These are phyloP conservation scores for Exophiala mesophila DNA, from an alignment of 2,329 filamentous ascomycete genomes.

Conservation along the genomic window DNA sequence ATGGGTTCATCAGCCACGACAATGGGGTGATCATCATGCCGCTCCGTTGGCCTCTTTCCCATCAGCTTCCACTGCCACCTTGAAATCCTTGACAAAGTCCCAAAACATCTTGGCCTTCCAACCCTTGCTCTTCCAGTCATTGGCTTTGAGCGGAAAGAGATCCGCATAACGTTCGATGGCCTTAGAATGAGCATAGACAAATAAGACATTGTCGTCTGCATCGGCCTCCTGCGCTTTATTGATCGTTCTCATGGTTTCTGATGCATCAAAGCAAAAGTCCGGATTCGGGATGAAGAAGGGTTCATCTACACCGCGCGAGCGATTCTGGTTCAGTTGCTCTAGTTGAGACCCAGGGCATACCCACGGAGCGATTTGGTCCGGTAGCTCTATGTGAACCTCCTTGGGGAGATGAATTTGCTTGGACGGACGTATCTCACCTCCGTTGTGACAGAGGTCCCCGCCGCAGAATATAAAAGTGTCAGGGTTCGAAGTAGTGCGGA, in stretches of 20 bases:
- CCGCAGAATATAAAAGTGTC: slow-evolving; percentile 46
- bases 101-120: slow-evolving; percentile 20
- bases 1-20: too few species aligned
- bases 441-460: slow-evolving; percentile 45
- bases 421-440: slow-evolving; percentile 8
- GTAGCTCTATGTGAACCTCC: not conserved
- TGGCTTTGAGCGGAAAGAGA: slow-evolving; percentile 24
- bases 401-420: not conserved
- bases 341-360: not conserved
- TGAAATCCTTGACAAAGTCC: slow-evolving; percentile 13
- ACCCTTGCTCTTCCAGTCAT: slow-evolving; percentile 29
- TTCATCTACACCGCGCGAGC: not conserved
- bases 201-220: slow-evolving; percentile 26
- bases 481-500: slow-evolving; percentile 34
- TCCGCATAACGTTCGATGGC: slow-evolving; percentile 24
- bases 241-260: slow-evolving; percentile 8
- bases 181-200: slow-evolving; percentile 28
- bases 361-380: not conserved
- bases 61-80: not conserved
- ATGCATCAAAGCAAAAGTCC: not conserved
- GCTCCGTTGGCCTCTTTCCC: not conserved
- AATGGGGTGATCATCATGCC: not conserved
- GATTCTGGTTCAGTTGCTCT: slow-evolving; percentile 27
- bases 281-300: slow-evolving; percentile 2
- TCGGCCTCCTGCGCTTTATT: slow-evolving; percentile 16